Base-by-base conservation (phyloP, 345 rosid species). In the Populus deltoides region DNA sequence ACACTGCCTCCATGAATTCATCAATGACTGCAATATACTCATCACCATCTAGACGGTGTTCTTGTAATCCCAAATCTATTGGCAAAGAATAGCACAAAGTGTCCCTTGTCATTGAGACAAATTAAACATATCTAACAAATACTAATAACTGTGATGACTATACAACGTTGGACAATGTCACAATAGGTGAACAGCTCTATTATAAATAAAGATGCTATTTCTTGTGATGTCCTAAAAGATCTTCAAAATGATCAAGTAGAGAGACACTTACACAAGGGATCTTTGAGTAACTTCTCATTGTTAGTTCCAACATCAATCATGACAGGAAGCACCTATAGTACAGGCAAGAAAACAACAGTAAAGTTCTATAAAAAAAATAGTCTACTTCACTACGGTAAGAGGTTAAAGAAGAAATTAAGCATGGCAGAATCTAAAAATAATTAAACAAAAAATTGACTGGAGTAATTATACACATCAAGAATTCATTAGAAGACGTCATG, bases 251-350 rank as follows among this genome's bases (percentile, higher is more conserved):
- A 69, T 73, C 65, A 81, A 49, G 78, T 41, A 70, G 57, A 39
- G 78, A 41, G 72, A n/a, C n/a, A 85, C 97, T 88, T 87, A 96
- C 99, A 96, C 77, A 92, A 17, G 73, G 97, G 92, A 39, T 92
- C 89, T 73, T 92, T 86, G 73, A 93, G 93, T 81, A 96, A 89
- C 85, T 89, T 96, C 87, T 93, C 94, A 85, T 96, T 96, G 87
- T 93, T 91, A 61, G 99, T 96, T 85, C 98, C 99, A 83, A 96
- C 94, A 86, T 96, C 99, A 88, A 96, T 93, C 99, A 93, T 93
- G 79, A 96, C 94, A 81, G 98, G 99, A 79, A 93, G 97, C 77
- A 92, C 99, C 99, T 96, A 86, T 96, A 86, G 68, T 72, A 67
- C 74, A 82, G 47, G 65, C 53, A 63, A 73, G 76, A 53, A 17